These are phyloP conservation scores for Solanum dulcamara DNA, from an alignment of 257 asterid species.

Conservation along the genomic window DNA sequence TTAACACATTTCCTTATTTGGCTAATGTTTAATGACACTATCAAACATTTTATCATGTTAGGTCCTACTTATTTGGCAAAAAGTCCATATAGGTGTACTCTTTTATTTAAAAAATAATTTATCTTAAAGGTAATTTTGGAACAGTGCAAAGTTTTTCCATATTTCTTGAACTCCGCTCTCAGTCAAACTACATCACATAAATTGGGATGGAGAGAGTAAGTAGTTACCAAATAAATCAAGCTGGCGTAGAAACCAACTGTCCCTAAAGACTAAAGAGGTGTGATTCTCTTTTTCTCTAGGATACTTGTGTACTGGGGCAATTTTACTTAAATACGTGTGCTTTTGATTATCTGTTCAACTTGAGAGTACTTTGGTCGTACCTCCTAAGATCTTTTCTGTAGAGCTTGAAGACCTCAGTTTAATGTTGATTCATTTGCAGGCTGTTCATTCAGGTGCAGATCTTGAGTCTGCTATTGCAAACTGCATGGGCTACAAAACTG, in stretches of 20 bases:
- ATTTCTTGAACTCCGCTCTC: too few relatives aligned
- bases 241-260: neutral
- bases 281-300: neutral
- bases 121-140: too few relatives aligned
- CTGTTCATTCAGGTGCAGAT: constrained; percentile 99
- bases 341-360: neutral
- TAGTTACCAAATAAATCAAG: neutral
- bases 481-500: constrained; percentile 86
- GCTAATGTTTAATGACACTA: too few relatives aligned
- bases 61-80: too few relatives aligned
- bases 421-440: constrained; percentile 30
- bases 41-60: too few relatives aligned
- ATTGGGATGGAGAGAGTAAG: too few relatives aligned
- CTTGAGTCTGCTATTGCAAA: constrained; percentile 88
- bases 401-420: neutral
- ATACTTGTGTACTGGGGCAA: neutral
- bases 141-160: too few relatives aligned
- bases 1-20: too few relatives aligned
- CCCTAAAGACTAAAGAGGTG: neutral
- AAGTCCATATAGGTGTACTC: too few relatives aligned
- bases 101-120: too few relatives aligned
- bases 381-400: neutral
- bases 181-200: too few relatives aligned
- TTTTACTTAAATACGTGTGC: neutral
- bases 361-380: neutral